phyloP scores from a whole-genome alignment of 2,329 filamentous ascomycete species.

The Xylogone sp. region DNA sequence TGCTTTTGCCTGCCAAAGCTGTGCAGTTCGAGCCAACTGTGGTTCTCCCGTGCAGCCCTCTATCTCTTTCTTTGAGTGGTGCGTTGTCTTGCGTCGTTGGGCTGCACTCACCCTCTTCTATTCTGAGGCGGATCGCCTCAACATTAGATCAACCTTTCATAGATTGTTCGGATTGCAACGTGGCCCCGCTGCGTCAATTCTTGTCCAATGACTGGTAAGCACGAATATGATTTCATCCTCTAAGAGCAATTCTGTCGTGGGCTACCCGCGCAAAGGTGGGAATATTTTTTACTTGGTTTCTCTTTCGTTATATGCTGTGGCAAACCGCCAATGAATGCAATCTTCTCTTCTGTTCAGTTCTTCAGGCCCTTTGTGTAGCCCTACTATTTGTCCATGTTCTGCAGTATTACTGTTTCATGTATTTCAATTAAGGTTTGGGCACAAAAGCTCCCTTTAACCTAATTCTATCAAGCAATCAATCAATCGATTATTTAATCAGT shows the following conservation, averaged over 20 bases:
- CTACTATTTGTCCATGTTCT: slow-evolving; percentile 8
- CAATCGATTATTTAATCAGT: not conserved
- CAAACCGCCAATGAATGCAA: slow-evolving; percentile 16
- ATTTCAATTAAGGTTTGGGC: slow-evolving; percentile 13
- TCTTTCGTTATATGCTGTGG: slow-evolving; percentile 7
- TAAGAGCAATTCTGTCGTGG: slow-evolving; percentile 22
- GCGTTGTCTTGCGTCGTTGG: slow-evolving; percentile 24
- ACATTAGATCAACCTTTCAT: slow-evolving; percentile 7
- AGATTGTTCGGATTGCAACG: slow-evolving; percentile 21
- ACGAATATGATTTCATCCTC: slow-evolving; percentile 24
- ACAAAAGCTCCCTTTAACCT: not conserved
- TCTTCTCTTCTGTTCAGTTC: slow-evolving; percentile 10
- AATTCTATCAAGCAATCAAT: not conserved
- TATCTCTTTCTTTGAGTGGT: slow-evolving; percentile 15
- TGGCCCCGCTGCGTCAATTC: slow-evolving; percentile 21
- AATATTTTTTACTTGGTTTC: slow-evolving; percentile 7
- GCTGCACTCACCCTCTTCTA: slow-evolving; percentile 1
- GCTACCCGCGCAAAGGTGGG: slow-evolving; percentile 8
- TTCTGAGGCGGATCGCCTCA: slow-evolving; percentile 13
- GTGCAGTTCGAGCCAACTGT: slow-evolving; percentile 7
- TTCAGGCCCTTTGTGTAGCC: slow-evolving; percentile 11
- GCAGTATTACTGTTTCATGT: slow-evolving; percentile 3
- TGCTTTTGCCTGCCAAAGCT: slow-evolving; percentile 14
- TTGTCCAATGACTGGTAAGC: slow-evolving; percentile 23
- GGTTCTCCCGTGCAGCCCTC: slow-evolving; percentile 9